A percentile compares a stretch with the other conserved stretches of the same genome.
Conservation (phyloP, 148 eudicot species). For the Rhododendron simsii region DNA sequence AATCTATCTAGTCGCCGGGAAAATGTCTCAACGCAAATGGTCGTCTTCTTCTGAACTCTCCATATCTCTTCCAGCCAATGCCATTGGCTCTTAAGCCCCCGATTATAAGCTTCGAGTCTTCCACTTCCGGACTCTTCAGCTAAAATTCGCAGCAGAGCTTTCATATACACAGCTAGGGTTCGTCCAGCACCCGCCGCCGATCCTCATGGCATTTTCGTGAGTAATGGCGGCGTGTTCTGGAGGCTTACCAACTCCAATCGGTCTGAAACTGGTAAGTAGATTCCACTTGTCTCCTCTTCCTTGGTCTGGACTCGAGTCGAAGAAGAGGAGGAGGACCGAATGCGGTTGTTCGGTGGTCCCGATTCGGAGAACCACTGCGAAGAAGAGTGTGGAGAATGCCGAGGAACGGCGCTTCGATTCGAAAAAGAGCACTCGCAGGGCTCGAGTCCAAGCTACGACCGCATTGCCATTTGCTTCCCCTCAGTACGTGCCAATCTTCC, state of each 20-base stretch:
- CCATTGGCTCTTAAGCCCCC: neutral
- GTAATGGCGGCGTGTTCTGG: constrained; percentile 55
- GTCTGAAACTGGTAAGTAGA: constrained; percentile 10
- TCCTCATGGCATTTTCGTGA: constrained; percentile 17
- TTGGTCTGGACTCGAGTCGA: neutral
- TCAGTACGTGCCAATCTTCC: constrained; percentile 25
- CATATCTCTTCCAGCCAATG: constrained; percentile 5
- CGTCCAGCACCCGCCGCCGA: neutral
- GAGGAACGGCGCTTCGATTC: constrained; percentile 45
- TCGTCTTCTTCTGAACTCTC: neutral
- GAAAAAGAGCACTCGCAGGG: constrained; percentile 30
- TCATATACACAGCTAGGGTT: neutral
- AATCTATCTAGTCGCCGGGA: neutral
- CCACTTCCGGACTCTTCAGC: neutral
- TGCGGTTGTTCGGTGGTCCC: too few species aligned
- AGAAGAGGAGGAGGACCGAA: neutral
- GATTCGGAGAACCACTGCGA: neutral
- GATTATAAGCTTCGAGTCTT: neutral
- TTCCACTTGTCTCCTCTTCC: constrained; percentile 12
- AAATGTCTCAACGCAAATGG: neutral
- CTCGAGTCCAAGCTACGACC: constrained; percentile 48
- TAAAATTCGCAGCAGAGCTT: neutral
- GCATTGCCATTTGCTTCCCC: constrained; percentile 61
- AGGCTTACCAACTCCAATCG: constrained; percentile 43
- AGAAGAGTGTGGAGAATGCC: constrained; percentile 25